These are phyloP conservation scores for Alternaria alternata DNA, from an alignment of 2,329 filamentous ascomycete species.

Conservation along the genomic window DNA sequence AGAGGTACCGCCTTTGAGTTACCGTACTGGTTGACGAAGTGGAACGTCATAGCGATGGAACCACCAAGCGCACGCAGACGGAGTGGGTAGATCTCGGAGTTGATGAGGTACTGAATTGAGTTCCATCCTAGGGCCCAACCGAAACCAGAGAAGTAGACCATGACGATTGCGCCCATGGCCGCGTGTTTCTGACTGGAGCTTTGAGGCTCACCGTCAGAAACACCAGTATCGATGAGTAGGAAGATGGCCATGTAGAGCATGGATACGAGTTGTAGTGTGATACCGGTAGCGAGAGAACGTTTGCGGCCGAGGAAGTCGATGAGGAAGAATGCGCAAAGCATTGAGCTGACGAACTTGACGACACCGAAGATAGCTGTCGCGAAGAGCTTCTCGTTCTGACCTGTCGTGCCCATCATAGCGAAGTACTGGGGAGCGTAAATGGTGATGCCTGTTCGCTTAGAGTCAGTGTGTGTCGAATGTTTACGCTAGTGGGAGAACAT, in stretches of 20 bases:
- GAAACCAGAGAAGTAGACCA: slow-evolving; percentile 65
- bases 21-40: slow-evolving; percentile 82
- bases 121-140: slow-evolving; percentile 66
- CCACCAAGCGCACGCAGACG: slow-evolving; percentile 75
- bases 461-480: neutral
- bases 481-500: neutral
- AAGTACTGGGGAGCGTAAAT: slow-evolving; percentile 80
- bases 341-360: slow-evolving; percentile 72
- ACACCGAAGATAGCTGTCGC: slow-evolving; percentile 80
- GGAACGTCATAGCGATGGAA: slow-evolving; percentile 77
- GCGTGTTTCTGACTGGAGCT: slow-evolving; percentile 61
- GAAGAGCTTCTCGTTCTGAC: slow-evolving; percentile 73
- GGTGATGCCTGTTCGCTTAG: slow-evolving; percentile 58
- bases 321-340: slow-evolving; percentile 78
- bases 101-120: slow-evolving; percentile 79
- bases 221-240: slow-evolving; percentile 66
- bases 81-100: slow-evolving; percentile 79
- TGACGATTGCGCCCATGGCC: slow-evolving; percentile 70
- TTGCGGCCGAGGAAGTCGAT: slow-evolving; percentile 83
- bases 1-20: slow-evolving; percentile 76
- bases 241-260: slow-evolving; percentile 65
- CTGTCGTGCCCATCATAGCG: slow-evolving; percentile 72
- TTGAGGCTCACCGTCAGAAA: slow-evolving; percentile 59
- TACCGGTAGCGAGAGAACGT: slow-evolving; percentile 59
- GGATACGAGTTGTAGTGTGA: slow-evolving; percentile 57